These are phyloP conservation scores for Plasmodium reichenowi DNA, from an alignment of 169 alveolate genomes.

Conservation along the genomic window DNA sequence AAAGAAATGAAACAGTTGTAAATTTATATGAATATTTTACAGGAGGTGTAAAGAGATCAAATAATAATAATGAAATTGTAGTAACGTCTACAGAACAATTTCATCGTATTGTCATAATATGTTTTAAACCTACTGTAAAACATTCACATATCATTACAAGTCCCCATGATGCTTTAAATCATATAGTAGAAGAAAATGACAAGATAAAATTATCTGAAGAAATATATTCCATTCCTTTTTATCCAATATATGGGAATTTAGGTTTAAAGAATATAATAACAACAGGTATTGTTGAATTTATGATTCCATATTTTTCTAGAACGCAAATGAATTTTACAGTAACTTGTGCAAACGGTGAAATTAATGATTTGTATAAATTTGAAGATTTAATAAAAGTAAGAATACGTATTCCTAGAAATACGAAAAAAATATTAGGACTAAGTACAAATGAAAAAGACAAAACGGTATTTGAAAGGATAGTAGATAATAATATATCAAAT, in stretches of 20 bases:
- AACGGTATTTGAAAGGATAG: slow-evolving; percentile 27
- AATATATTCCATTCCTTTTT: slow-evolving; percentile 21
- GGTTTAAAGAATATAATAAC: slow-evolving; percentile 35
- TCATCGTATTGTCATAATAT: slow-evolving; percentile 38
- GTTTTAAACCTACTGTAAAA: slow-evolving; percentile 41
- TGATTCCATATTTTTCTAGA: slow-evolving; percentile 20
- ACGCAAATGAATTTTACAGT: not conserved
- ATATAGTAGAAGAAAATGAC: not conserved
- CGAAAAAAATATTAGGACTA: slow-evolving; percentile 13
- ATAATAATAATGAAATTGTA: slow-evolving; percentile 15
- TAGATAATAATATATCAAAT: slow-evolving; percentile 6
- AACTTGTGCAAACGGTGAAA: slow-evolving; percentile 41
- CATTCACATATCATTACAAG: slow-evolving; percentile 38
- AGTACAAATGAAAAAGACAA: slow-evolving; percentile 31
- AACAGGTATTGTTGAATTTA: slow-evolving; percentile 30
- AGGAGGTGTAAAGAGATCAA: slow-evolving; percentile 1
- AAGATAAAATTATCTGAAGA: not conserved
- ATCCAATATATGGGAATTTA: slow-evolving; percentile 18
- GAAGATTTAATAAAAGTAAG: slow-evolving; percentile 31
- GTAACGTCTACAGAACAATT: not conserved
- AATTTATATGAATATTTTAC: slow-evolving; percentile 49
- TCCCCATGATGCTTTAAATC: slow-evolving; percentile 28
- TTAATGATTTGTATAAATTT: slow-evolving; percentile 20
- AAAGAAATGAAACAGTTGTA: slow-evolving; percentile 32
- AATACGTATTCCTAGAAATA: slow-evolving; percentile 26